Evolutionary conservation across 805 yeast genomes (phyloP), one percentile per base, ranked within the genome.

Genomic region (Barnettozyma populi): DNA sequence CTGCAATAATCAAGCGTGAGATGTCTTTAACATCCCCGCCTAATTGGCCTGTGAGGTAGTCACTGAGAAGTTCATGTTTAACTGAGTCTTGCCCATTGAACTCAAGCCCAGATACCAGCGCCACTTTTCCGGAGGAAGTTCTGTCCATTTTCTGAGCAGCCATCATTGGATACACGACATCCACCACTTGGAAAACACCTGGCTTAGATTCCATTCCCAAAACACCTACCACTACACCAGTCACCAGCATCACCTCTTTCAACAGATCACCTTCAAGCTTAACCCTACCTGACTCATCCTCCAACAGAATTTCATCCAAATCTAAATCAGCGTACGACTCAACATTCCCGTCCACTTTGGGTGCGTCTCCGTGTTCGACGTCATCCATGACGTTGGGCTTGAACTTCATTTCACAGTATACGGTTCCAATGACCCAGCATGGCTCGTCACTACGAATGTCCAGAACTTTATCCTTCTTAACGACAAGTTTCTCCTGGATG

Each of bases 261-360:
- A 86, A 73, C 29, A 82, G 64, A 16, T 76, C 74, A 23, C 89
- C 90, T 43, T 78, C 81, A 20, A 94, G 67, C 29, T 80, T 63
- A 7, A 95, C 83, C 44, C 99, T 72, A 3, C 99, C 99, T 47
- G 90, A 81, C 59, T 90, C 97, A 66, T 94, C 99, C 64, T 94
- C 98, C 32, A 94, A 63, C 83, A 82, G 80, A 24, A 86, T 60
- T 53, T 74, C 77, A 59, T 83, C 87, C 14, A 77, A 63, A 27
- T 68, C 74, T 0, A 80, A 76, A 54, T 79, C 84, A 8, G 74
- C 68, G 51, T 84, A 84, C 25, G 79, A 69, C 53, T 75, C 72
- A 50, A 64, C 69, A 11, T 66, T 62, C 10, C 20, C 24, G 25
- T n/a, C 14, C 18, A 36, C 36, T 13, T 47, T 43, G 20, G 50